A percentile compares a stretch with the other conserved stretches of the same genome.
phyloP scores from a whole-genome alignment of 352 stramenopile genomes.

The Phytophthora pini region DNA sequence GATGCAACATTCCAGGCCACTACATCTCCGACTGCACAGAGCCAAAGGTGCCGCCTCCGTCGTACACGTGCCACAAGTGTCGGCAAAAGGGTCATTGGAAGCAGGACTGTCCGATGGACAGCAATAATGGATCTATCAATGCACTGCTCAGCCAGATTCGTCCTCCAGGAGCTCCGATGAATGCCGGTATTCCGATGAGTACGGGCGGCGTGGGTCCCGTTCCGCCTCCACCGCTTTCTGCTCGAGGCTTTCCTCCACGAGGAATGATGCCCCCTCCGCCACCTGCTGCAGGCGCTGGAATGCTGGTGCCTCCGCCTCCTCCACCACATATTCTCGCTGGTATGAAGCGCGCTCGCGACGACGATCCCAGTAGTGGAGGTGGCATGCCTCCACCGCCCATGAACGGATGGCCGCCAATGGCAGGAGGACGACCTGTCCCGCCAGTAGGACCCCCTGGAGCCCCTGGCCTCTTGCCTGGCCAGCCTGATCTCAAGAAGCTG shows the following conservation, averaged over 20 bases:
- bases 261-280: constrained; percentile 48
- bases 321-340: constrained; percentile 57
- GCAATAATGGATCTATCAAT: constrained; percentile 51
- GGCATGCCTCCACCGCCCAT: constrained; percentile 21
- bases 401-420: constrained; percentile 33
- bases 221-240: constrained; percentile 18
- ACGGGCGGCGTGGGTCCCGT: constrained; percentile 18
- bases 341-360: constrained; percentile 49
- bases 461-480: constrained; percentile 17
- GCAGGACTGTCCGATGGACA: constrained; percentile 85
- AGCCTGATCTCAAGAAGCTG: constrained; percentile 38
- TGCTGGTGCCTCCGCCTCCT: constrained; percentile 50
- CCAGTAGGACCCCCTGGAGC: constrained; percentile 16
- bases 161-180: constrained; percentile 25
- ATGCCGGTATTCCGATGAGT: constrained; percentile 23
- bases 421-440: constrained; percentile 6
- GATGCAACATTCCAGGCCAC: constrained; percentile 84
- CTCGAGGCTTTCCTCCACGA: constrained; percentile 31
- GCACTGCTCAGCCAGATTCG: constrained; percentile 50
- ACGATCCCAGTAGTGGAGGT: constrained; percentile 21
- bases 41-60: constrained; percentile 79
- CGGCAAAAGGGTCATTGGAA: constrained; percentile 91
- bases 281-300: constrained; percentile 11
- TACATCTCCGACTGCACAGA: constrained; percentile 90
- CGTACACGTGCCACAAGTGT: constrained; percentile 89